Conservation (phyloP, 2,329 filamentous ascomycete genomes). For the Aspergillus aculeatinus region DNA sequence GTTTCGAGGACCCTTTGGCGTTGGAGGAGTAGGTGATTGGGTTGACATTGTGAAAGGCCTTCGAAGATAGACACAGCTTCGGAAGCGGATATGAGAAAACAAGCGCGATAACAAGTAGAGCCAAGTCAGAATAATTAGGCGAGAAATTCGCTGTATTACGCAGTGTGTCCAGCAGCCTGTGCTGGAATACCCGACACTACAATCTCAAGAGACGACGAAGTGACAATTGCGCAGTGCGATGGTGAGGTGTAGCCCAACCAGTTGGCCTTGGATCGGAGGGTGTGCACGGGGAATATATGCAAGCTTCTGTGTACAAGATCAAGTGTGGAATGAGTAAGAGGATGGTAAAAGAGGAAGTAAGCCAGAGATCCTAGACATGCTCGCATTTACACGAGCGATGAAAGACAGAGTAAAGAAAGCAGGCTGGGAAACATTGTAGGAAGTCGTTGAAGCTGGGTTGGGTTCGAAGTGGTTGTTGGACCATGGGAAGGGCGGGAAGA, state of each 20-base stretch:
- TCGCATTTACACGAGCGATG: constrained; percentile 21
- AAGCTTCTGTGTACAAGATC: constrained; percentile 14
- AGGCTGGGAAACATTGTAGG: constrained; percentile 15
- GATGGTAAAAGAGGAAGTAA: constrained; percentile 12
- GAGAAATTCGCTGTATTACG: constrained; percentile 20
- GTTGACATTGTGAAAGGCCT: constrained; percentile 49
- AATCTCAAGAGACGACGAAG: constrained; percentile 12
- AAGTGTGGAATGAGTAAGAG: constrained; percentile 15
- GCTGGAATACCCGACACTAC: constrained; percentile 29
- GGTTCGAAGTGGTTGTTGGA: constrained; percentile 5
- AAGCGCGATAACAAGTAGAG: constrained; percentile 22
- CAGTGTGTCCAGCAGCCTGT: constrained; percentile 36
- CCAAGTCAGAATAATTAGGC: constrained; percentile 11
- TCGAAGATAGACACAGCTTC: constrained; percentile 29
- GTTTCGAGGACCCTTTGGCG: constrained; percentile 41
- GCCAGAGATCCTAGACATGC: constrained; percentile 18
- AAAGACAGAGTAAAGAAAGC: constrained; percentile 8
- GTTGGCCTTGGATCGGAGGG: constrained; percentile 11
- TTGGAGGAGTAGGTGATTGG: constrained; percentile 37
- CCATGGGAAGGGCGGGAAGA: constrained; percentile 7
- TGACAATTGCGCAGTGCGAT: not conserved
- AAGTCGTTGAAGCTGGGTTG: constrained; percentile 3
- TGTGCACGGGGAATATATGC: constrained; percentile 8
- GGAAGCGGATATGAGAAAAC: constrained; percentile 27
- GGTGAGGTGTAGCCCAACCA: constrained; percentile 3